Base-by-base conservation (phyloP, 306 rosid genomes). In the Trifolium subterraneum region DNA sequence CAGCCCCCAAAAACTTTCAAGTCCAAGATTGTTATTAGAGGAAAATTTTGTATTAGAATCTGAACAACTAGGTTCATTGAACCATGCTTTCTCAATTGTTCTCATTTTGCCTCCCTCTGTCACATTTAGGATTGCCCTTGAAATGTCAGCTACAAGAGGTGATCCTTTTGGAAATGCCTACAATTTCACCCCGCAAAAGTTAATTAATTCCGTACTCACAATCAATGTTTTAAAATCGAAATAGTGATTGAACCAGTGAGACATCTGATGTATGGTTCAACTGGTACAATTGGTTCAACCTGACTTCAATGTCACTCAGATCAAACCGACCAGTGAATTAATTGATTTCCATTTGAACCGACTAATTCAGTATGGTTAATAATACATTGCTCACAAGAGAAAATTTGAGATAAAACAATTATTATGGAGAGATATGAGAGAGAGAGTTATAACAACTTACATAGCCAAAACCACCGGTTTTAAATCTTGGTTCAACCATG, bases 391-490 rank as follows among this genome's bases (percentile, higher is more conserved):
- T n/a, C n/a, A n/a, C n/a, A n/a, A n/a, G n/a, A n/a, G n/a, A n/a
- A n/a, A n/a, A n/a, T n/a, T n/a, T n/a, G n/a, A n/a, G n/a, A n/a
- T n/a, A n/a, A n/a, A n/a, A n/a, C n/a, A n/a, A n/a, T n/a, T n/a
- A n/a, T n/a, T n/a, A n/a, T n/a, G n/a, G n/a, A n/a, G n/a, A n/a
- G n/a, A n/a, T n/a, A n/a, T n/a, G n/a, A 7, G 22, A 3, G 29
- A 4, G 6, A 22, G 5, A 23, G 10, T 10, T 27, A 27, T 2
- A 3, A 54, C 38, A 63, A 75, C 86, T 87, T 76, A 91, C 97
- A 71, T 86, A 91, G 51, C 87, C 89, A 78, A 88, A 85, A 23
- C 97, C 96, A 6, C 82, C 90, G 0, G 84, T 42, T 70, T 74
- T 84, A 52, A 82, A 87, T 27, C 50, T 78, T 4, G 91, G 87